phyloP scores from a whole-genome alignment of 805 yeast species.

The Ogataea methylovora region DNA sequence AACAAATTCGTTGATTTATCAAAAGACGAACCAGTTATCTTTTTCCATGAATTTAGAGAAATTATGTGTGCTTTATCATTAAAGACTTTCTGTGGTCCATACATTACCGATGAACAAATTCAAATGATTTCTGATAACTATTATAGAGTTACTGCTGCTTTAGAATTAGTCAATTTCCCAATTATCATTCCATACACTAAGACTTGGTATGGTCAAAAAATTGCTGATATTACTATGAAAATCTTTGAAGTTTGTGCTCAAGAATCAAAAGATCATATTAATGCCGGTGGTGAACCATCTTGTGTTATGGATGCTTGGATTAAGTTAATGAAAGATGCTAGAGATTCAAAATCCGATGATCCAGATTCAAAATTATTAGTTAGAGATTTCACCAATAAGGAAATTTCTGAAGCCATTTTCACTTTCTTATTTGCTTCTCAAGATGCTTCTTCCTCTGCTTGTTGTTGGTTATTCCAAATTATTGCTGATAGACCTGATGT shows the following conservation, averaged over 20 bases:
- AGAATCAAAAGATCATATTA: constrained; percentile 75
- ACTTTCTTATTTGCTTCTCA: constrained; percentile 96
- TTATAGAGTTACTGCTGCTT: constrained; percentile 87
- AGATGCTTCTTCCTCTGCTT: constrained; percentile 94
- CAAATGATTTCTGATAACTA: constrained; percentile 86
- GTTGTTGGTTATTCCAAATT: constrained; percentile 97
- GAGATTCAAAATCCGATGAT: constrained; percentile 37
- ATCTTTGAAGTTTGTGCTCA: constrained; percentile 86
- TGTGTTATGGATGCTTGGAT: constrained; percentile 98
- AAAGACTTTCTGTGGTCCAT: constrained; percentile 92
- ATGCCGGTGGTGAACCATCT: constrained; percentile 65
- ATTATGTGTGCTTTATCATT: constrained; percentile 90
- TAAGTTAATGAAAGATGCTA: constrained; percentile 70
- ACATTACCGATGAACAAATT: constrained; percentile 88
- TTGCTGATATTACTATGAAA: constrained; percentile 91
- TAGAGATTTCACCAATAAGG: constrained; percentile 82
- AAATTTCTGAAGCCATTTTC: constrained; percentile 93
- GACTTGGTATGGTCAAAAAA: constrained; percentile 94
- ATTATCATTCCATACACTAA: constrained; percentile 92
- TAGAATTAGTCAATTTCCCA: constrained; percentile 96
- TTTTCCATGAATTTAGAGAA: constrained; percentile 93
- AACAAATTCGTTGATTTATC: constrained; percentile 53
- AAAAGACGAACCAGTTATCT: constrained; percentile 57
- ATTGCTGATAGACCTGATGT: constrained; percentile 95
- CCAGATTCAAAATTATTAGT: constrained; percentile 51